Conservation (phyloP, 257 asterid species). For the Primulina eburnea region DNA sequence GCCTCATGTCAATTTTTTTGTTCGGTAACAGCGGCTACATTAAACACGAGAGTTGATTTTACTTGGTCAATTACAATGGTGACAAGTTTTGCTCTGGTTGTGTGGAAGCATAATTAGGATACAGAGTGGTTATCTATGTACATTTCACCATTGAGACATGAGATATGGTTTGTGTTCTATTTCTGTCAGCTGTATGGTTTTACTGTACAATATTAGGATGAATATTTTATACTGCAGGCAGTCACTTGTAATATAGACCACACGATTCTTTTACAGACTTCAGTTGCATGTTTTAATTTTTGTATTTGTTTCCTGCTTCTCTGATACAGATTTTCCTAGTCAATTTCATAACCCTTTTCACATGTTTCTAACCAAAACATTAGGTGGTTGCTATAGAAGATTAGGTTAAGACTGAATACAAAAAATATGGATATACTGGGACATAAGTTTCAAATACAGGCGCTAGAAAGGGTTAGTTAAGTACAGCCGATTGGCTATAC, state of each 20-base stretch:
- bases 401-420: too few relatives aligned
- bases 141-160: not conserved
- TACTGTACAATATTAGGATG: constrained; percentile 2
- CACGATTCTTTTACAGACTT: constrained; percentile 13
- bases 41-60: constrained; percentile 27
- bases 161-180: not conserved
- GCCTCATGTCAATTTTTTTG: not conserved
- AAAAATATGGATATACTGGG: not conserved
- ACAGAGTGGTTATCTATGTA: not conserved
- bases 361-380: too few relatives aligned
- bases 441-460: not conserved
- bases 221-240: not conserved
- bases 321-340: too few relatives aligned
- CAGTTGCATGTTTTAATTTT: constrained; percentile 11
- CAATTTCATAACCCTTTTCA: too few relatives aligned
- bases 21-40: constrained; percentile 29
- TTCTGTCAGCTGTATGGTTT: constrained; percentile 12
- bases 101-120: constrained; percentile 22
- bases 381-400: too few relatives aligned
- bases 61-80: constrained; percentile 35
- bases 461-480: not conserved
- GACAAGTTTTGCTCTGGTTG: constrained; percentile 33
- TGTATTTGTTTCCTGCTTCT: not conserved
- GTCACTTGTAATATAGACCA: not conserved
- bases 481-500: not conserved